Percentiles rank a stretch among this genome's conserved stretches.
Conservation (phyloP, 2,329 filamentous ascomycete species). For the Xylariaceae sp. region DNA sequence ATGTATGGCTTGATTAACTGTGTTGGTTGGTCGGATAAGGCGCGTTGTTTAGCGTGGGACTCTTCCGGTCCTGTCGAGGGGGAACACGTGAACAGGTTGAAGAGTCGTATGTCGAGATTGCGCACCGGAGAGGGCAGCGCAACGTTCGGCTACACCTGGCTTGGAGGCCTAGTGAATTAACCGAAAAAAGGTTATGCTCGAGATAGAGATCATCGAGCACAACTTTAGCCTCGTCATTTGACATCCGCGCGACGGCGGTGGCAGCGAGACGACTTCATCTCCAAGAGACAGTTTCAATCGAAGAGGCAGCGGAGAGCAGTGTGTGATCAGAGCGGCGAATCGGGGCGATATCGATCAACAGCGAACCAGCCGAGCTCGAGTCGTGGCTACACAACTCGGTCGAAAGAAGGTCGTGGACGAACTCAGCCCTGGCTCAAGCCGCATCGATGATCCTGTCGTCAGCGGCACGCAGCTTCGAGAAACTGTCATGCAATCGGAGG, state of each 20-base stretch:
- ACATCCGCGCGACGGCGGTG: constrained; percentile 17
- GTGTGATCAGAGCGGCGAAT: constrained; percentile 16
- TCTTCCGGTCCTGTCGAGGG: background rate
- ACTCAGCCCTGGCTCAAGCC: constrained; percentile 13
- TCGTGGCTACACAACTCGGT: background rate
- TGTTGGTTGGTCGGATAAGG: background rate
- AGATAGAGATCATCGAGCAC: background rate
- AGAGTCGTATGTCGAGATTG: background rate
- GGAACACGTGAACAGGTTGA: background rate
- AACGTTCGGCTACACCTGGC: background rate
- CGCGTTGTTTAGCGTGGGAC: no score
- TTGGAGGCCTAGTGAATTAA: background rate
- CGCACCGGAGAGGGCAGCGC: background rate
- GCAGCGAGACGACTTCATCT: constrained; percentile 16
- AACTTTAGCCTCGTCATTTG: background rate
- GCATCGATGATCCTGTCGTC: background rate
- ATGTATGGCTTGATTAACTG: no score
- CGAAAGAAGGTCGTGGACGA: constrained; percentile 10
- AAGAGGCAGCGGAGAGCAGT: constrained; percentile 11
- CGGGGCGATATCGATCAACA: constrained; percentile 16
- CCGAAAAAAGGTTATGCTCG: background rate
- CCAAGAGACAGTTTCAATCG: constrained; percentile 20
- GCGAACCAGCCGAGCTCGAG: constrained; percentile 11
- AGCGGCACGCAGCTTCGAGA: background rate
- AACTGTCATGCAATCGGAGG: background rate